These are phyloP conservation scores for Suillus spraguei DNA, from an alignment of 768 basidiomycete genomes.

Conservation along the genomic window DNA sequence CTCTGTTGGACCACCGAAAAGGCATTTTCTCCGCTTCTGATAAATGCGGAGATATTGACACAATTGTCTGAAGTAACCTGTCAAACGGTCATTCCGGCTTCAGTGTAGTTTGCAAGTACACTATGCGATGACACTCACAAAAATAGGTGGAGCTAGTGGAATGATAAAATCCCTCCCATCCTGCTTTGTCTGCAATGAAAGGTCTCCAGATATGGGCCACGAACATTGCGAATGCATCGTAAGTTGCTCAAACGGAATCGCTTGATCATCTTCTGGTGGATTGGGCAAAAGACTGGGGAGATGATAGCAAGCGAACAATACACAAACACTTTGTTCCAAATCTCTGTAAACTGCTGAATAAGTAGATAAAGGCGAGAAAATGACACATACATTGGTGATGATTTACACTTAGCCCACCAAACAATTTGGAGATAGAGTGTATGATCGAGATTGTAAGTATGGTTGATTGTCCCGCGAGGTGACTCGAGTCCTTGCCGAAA, in stretches of 20 bases:
- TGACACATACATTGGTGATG: slow-evolving; percentile 32
- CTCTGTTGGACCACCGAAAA: slow-evolving; percentile 45
- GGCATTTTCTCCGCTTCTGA: slow-evolving; percentile 42
- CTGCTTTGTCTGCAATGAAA: no score
- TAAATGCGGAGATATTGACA: slow-evolving; percentile 53
- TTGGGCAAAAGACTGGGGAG: no score
- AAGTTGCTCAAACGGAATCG: no score
- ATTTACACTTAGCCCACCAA: slow-evolving; percentile 40
- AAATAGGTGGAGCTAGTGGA: slow-evolving; percentile 32
- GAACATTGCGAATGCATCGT: no score
- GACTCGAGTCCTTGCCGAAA: slow-evolving; percentile 22
- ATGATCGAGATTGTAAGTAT: slow-evolving; percentile 33
- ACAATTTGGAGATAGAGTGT: slow-evolving; percentile 28
- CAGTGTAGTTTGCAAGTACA: background rate
- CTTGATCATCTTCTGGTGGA: no score
- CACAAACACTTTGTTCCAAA: slow-evolving; percentile 39
- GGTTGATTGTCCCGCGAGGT: slow-evolving; percentile 15
- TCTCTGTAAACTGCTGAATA: slow-evolving; percentile 28
- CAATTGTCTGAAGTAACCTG: slow-evolving; percentile 51
- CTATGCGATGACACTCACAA: slow-evolving; percentile 36
- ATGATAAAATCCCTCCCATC: slow-evolving; percentile 5
- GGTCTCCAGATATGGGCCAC: no score
- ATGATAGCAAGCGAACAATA: slow-evolving; percentile 40
- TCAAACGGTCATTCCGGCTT: background rate
- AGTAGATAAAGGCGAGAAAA: background rate